Evolutionary conservation across 257 asterid species (phyloP).

Genomic region (Forsythia viridissima): DNA sequence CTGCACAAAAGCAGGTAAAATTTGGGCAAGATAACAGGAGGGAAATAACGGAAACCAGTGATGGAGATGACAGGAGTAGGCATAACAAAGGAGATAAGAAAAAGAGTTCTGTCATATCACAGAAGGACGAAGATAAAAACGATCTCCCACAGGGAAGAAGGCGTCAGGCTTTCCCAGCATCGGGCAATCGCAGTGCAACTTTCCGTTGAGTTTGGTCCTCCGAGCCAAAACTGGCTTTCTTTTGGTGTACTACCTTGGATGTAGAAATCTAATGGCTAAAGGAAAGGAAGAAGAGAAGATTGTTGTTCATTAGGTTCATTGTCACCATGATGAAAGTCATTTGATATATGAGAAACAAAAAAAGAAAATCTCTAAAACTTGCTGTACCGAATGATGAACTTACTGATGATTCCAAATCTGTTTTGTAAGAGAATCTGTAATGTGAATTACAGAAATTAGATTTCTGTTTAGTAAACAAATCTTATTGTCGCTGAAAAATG

Average conservation of each 20-base stretch:
- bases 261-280: neutral
- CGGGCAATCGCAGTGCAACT: constrained; percentile 89
- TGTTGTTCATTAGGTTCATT: neutral
- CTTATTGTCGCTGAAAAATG: neutral
- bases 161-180: constrained; percentile 90
- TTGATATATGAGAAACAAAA: neutral
- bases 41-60: constrained; percentile 18
- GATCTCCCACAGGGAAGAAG: constrained; percentile 72
- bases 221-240: neutral
- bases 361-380: neutral
- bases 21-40: constrained; percentile 47
- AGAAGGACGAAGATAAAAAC: constrained; percentile 36
- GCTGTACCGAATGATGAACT: neutral
- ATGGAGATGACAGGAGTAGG: constrained; percentile 28
- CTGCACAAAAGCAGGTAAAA: constrained; percentile 57
- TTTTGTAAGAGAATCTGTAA: neutral
- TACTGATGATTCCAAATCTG: neutral
- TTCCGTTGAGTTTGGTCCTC: constrained; percentile 44
- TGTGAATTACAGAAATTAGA: neutral
- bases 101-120: constrained; percentile 29
- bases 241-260: neutral
- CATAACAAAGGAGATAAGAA: constrained; percentile 38
- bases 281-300: neutral
- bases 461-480: neutral
- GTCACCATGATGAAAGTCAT: neutral